These are phyloP conservation scores for Seminavis robusta DNA, from an alignment of 108 stramenopile species.

Conservation along the genomic window DNA sequence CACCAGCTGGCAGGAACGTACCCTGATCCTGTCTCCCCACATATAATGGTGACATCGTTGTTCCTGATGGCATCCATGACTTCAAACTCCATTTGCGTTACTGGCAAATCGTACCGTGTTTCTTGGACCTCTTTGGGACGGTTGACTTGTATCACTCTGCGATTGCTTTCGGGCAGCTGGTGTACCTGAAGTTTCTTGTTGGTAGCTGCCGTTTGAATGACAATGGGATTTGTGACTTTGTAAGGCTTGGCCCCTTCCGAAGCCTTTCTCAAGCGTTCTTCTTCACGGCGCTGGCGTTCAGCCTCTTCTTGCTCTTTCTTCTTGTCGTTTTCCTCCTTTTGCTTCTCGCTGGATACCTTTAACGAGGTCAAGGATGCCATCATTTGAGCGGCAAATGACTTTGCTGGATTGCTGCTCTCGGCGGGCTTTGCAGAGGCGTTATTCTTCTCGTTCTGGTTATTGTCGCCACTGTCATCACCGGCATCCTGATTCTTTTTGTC, in stretches of 20 bases:
- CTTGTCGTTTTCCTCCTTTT: conserved; percentile 21
- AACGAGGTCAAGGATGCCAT: conserved; percentile 51
- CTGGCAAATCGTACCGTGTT: conserved; percentile 86
- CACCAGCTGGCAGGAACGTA: too few relatives aligned
- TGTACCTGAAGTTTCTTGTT: conserved; percentile 16
- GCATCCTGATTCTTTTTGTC: background rate
- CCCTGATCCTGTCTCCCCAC: conserved; percentile 89
- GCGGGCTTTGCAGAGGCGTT: conserved; percentile 2
- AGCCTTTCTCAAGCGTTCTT: conserved; percentile 28
- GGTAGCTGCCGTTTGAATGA: conserved; percentile 38
- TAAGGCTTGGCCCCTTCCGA: conserved; percentile 30
- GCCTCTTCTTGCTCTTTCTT: background rate
- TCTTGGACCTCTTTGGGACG: conserved; percentile 60
- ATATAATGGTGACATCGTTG: conserved; percentile 91
- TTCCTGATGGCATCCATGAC: conserved; percentile 92
- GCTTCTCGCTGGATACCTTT: conserved; percentile 43
- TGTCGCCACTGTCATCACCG: background rate
- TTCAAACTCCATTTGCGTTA: conserved; percentile 98
- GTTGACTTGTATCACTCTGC: conserved; percentile 36
- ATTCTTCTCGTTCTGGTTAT: conserved; percentile 6
- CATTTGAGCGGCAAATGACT: conserved; percentile 53
- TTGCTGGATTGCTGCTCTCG: background rate
- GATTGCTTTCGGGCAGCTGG: conserved; percentile 2
- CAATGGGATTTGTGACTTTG: conserved; percentile 30
- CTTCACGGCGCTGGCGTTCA: too few relatives aligned